Conservation (phyloP, 305 asterid genomes). For the Rubia occidens region DNA sequence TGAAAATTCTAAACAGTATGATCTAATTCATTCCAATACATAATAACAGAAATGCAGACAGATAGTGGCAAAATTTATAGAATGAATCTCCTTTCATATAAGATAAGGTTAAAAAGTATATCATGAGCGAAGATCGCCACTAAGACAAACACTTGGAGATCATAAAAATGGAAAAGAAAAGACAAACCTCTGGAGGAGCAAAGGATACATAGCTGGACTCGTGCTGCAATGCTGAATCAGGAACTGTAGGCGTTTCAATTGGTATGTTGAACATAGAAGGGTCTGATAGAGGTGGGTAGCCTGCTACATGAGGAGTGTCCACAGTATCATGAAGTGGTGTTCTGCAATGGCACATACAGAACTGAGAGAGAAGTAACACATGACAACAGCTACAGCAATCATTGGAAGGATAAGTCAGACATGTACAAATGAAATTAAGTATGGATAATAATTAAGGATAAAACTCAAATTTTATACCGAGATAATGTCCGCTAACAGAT, state of each 20-base stretch:
- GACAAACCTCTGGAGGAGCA: conserved; percentile 86
- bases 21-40: neutral
- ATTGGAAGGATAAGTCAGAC: neutral
- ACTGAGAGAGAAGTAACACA: neutral
- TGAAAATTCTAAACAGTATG: neutral
- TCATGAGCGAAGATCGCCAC: no score
- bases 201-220: conserved; percentile 60
- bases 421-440: neutral
- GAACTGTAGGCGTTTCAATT: conserved; percentile 51
- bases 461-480: neutral
- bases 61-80: neutral
- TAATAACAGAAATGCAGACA: neutral
- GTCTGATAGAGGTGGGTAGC: conserved; percentile 62
- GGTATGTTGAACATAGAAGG: conserved; percentile 39
- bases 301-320: conserved; percentile 47
- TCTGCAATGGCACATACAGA: conserved; percentile 32
- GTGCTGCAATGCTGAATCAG: conserved; percentile 29
- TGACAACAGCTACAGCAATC: neutral
- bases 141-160: no score
- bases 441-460: neutral
- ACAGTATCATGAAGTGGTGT: conserved; percentile 60
- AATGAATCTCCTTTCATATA: neutral
- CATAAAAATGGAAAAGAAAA: neutral
- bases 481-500: neutral
- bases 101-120: neutral